Evolutionary conservation across 177 flowering plant genomes (phyloP).

Genomic region (Vitis hybrid): DNA sequence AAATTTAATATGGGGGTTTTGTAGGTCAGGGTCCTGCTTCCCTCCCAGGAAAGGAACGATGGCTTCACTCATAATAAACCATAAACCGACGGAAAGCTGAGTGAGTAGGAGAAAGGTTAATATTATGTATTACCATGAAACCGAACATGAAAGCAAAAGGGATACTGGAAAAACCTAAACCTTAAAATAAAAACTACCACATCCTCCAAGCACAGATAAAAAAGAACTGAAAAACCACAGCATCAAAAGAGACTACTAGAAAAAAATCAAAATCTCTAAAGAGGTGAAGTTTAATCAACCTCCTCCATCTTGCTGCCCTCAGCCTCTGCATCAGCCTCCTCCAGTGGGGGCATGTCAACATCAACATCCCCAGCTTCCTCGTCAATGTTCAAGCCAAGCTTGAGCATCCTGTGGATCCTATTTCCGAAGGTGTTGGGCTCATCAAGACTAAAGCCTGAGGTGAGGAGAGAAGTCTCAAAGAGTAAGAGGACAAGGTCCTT

Average conservation of each 20-base stretch:
- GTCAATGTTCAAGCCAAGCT: conserved; percentile 49
- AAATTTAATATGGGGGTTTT: too few relatives aligned
- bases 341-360: conserved; percentile 54
- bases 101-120: too few relatives aligned
- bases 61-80: too few relatives aligned
- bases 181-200: too few relatives aligned
- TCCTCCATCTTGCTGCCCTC: conserved; percentile 86
- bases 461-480: conserved; percentile 56
- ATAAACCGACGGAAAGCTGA: too few relatives aligned
- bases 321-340: conserved; percentile 56
- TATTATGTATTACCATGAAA: too few relatives aligned
- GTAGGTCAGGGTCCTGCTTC: too few relatives aligned
- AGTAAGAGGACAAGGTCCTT: conserved; percentile 56
- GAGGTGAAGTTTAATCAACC: conserved; percentile 45
- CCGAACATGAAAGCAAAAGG: too few relatives aligned
- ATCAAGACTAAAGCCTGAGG: conserved; percentile 39
- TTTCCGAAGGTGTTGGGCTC: conserved; percentile 37
- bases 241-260: neutral
- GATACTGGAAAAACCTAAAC: too few relatives aligned
- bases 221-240: too few relatives aligned
- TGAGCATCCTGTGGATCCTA: conserved; percentile 28
- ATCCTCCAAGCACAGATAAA: too few relatives aligned
- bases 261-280: neutral
- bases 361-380: conserved; percentile 51
- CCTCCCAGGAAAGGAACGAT: too few relatives aligned